Evolutionary conservation across 2,329 filamentous ascomycete genomes (phyloP).

Genomic region (Aspergillus candidus): DNA sequence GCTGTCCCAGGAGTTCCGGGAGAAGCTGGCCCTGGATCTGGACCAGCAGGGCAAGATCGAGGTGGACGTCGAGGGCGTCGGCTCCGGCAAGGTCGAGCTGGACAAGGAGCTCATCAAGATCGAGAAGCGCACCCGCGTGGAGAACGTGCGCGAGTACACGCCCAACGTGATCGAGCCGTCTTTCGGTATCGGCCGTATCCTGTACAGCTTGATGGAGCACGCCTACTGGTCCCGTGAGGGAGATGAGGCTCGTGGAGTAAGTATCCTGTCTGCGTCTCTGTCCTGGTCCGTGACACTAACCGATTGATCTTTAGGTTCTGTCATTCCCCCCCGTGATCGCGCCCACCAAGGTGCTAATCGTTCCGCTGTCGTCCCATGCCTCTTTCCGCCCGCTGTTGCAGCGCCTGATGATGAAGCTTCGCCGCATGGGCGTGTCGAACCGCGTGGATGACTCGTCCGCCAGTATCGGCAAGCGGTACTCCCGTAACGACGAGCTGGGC

Average conservation of each 20-base stretch:
- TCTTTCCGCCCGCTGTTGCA: constrained; percentile 74
- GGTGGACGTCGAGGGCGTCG: constrained; percentile 63
- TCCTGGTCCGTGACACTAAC: constrained; percentile 6
- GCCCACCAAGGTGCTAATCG: constrained; percentile 91
- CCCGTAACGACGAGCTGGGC: constrained; percentile 90
- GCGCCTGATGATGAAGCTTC: constrained; percentile 68
- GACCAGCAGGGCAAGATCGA: constrained; percentile 67
- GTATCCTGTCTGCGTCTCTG: constrained; percentile 31
- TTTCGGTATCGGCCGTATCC: constrained; percentile 90
- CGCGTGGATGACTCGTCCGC: constrained; percentile 85
- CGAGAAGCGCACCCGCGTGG: constrained; percentile 72
- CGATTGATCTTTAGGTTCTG: constrained; percentile 48
- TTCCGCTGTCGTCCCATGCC: constrained; percentile 75
- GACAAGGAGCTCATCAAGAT: constrained; percentile 74
- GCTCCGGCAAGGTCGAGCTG: constrained; percentile 70
- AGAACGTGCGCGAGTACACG: constrained; percentile 83
- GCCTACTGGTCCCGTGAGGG: constrained; percentile 85
- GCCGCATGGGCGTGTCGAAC: constrained; percentile 70
- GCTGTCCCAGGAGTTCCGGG: constrained; percentile 72
- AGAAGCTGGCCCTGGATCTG: constrained; percentile 70
- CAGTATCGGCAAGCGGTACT: constrained; percentile 90
- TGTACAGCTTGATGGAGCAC: constrained; percentile 92
- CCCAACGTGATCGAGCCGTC: constrained; percentile 97
- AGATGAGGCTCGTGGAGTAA: constrained; percentile 80
- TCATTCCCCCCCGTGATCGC: constrained; percentile 72